Evolutionary conservation across 257 asterid species (phyloP), one percentile per base, ranked within the genome.

Genomic region (Thymus mandschuricus): DNA sequence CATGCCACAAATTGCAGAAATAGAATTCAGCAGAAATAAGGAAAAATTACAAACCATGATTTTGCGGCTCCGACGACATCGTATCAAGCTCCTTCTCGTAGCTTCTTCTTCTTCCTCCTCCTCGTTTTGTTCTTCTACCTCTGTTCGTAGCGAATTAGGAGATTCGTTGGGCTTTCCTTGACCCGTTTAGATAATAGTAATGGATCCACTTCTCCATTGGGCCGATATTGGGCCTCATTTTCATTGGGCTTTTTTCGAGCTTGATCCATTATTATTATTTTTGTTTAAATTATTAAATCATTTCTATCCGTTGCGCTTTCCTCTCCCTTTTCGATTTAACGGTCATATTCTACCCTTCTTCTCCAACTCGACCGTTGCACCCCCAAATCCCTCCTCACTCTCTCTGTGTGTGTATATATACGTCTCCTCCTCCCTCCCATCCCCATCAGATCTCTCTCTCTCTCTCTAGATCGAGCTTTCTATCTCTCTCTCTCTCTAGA

Each of bases 11-110:
- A 64, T 3, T 40, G 58, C 6, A 58, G 35, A 1, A 58, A 46
- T 33, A 35, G 43, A 48, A 52, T 40, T 40, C 6, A 4, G 50
- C 60, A 21, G 2, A 52, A 63, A 62, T 0, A 29, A 60, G n/a
- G 3, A 34, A 3, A 21, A 4, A 58, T 55, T 60, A 64, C 80
- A 43, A 6, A 77, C 88, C 86, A 28, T 75, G 75, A 54, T 67
- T 74, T 66, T 66, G 78, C 30, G 86, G 64, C 12, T 74, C 48
- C 65, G 81, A 69, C 76, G 89, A 66, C 89, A 79, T 81, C 65
- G 83, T 77, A 38, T 44, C 52, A 40, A 61, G 73, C 33, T 48
- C 13, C 62, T 62, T 68, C 76, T 28, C 68, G 80, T 70, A 34
- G 68, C 46, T 76, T 70, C 72, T 66, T 51, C 73, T 60, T 56